Percentiles rank a stretch among this genome's conserved stretches.
Evolutionary conservation across 2,329 filamentous ascomycete species (phyloP).

Genomic region (Leptographium wingfieldii): DNA sequence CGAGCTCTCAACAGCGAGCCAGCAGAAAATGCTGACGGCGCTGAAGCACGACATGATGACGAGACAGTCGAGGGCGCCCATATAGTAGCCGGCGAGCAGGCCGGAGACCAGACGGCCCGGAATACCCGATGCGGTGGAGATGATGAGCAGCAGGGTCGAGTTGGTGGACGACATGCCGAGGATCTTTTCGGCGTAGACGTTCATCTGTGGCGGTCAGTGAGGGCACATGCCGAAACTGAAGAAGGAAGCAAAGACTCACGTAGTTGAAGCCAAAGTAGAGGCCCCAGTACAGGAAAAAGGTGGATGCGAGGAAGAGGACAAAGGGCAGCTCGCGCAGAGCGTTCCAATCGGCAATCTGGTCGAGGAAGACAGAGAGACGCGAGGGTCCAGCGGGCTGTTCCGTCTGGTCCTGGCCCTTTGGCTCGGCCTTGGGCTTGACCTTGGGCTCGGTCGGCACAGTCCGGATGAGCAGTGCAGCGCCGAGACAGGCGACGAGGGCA

Average conservation of each 20-base stretch:
- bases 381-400: background rate
- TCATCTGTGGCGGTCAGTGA: slow-evolving; percentile 13
- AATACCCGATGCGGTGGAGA: slow-evolving; percentile 44
- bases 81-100: slow-evolving; percentile 35
- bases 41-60: slow-evolving; percentile 28
- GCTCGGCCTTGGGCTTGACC: background rate
- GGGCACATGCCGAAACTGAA: background rate
- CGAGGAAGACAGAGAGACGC: slow-evolving; percentile 9
- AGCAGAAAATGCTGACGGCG: slow-evolving; percentile 24
- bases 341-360: slow-evolving; percentile 35
- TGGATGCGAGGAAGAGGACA: slow-evolving; percentile 23
- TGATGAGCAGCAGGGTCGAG: slow-evolving; percentile 41
- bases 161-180: slow-evolving; percentile 33
- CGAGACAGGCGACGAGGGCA: slow-evolving; percentile 32
- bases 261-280: slow-evolving; percentile 42
- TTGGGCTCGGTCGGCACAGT: slow-evolving; percentile 18
- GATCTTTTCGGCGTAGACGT: slow-evolving; percentile 21
- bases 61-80: slow-evolving; percentile 43
- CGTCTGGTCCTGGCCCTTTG: background rate
- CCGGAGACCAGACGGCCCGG: slow-evolving; percentile 39
- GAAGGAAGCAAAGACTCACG: slow-evolving; percentile 17
- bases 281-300: slow-evolving; percentile 32
- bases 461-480: slow-evolving; percentile 29
- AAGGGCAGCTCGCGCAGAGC: slow-evolving; percentile 39
- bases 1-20: slow-evolving; percentile 36